phyloP scores from a whole-genome alignment of 345 rosid genomes.

The Heritiera littoralis region DNA sequence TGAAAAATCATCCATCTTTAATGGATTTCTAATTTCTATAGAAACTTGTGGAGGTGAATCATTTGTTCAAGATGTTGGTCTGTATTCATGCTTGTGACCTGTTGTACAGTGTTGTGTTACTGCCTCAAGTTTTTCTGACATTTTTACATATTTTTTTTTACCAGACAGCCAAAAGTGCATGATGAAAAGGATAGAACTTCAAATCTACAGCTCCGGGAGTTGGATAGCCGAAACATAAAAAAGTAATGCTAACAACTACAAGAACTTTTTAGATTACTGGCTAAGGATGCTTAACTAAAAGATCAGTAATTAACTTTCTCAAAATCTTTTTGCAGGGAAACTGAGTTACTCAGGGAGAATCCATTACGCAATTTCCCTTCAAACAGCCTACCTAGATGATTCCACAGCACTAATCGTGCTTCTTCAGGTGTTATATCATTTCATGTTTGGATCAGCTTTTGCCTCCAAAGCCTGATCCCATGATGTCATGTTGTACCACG shows the following conservation, averaged over 20 bases:
- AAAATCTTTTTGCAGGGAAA: conserved; percentile 49
- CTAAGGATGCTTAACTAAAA: neutral
- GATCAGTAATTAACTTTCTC: neutral
- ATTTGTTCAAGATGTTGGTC: neutral
- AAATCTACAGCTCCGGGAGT: conserved; percentile 37
- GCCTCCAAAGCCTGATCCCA: conserved; percentile 18
- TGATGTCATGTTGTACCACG: neutral
- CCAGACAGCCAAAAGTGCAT: conserved; percentile 30
- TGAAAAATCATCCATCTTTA: too few species aligned
- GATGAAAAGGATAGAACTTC: conserved; percentile 35
- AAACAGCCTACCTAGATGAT: conserved; percentile 70
- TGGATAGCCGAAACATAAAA: conserved; percentile 44
- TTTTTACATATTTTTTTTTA: conserved; percentile 1
- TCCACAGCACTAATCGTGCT: neutral
- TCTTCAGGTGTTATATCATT: neutral
- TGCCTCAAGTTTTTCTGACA: neutral
- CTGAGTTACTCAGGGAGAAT: conserved; percentile 72
- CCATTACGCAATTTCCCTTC: conserved; percentile 82
- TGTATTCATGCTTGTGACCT: neutral
- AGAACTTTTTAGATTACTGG: neutral
- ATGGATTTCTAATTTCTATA: neutral
- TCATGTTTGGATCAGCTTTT: conserved; percentile 18
- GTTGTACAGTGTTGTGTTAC: neutral
- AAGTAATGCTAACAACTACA: conserved; percentile 31
- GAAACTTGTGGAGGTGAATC: neutral